Percentiles rank a stretch among this genome's conserved stretches.
These are phyloP conservation scores for Candida khao-thaluensis DNA, from an alignment of 805 yeast genomes.

Conservation along the genomic window DNA sequence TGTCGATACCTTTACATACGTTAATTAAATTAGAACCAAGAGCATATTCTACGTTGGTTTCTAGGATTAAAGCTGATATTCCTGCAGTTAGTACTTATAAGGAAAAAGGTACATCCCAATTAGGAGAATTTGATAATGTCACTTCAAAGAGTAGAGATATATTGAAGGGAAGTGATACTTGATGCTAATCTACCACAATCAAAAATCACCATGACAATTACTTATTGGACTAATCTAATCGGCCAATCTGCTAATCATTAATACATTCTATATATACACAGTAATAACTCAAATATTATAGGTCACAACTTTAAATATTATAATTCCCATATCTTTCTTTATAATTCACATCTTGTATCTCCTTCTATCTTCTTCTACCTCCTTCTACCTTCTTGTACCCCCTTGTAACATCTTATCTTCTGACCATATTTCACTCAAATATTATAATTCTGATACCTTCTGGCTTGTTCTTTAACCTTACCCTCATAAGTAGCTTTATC, in stretches of 20 bases:
- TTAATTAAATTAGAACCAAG: slow-evolving; percentile 92
- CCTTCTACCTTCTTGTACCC: too few species aligned
- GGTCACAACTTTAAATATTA: slow-evolving; percentile 7
- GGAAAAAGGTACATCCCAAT: slow-evolving; percentile 81
- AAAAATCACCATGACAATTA: too few species aligned
- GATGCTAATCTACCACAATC: too few species aligned
- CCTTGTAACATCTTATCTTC: too few species aligned
- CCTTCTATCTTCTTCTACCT: too few species aligned
- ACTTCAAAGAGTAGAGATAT: slow-evolving; percentile 49
- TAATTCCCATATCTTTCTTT: too few species aligned
- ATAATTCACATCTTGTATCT: too few species aligned
- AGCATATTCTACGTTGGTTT: slow-evolving; percentile 85
- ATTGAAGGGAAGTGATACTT: slow-evolving; percentile 39
- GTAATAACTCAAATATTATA: too few species aligned
- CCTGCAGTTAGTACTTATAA: slow-evolving; percentile 98
- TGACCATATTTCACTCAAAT: too few species aligned
- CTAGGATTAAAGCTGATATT: slow-evolving; percentile 89
- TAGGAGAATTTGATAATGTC: slow-evolving; percentile 48
- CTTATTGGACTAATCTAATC: too few species aligned
- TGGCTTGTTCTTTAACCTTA: slow-evolving; percentile 79
- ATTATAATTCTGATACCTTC: slow-evolving; percentile 51
- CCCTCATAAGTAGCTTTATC: slow-evolving; percentile 69
- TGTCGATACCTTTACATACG: slow-evolving; percentile 97
- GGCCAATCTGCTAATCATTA: too few species aligned
- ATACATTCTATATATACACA: slow-evolving; percentile 4